phyloP scores from a whole-genome alignment of 805 yeast species.

The Ogataea henricii region DNA sequence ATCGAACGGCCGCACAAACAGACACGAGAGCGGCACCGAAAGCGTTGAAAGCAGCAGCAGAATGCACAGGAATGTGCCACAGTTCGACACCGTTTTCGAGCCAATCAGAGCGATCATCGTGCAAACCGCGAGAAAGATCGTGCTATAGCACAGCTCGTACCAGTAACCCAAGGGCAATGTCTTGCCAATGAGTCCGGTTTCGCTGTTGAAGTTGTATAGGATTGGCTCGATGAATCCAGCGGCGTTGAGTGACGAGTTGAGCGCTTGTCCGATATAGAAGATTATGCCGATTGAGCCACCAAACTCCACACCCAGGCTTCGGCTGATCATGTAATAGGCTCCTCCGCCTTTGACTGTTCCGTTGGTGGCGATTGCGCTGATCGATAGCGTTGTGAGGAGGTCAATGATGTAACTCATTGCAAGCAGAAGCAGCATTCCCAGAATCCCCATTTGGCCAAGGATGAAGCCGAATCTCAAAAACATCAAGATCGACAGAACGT shows the following conservation, averaged over 20 bases:
- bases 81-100: conserved; percentile 74
- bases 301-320: conserved; percentile 95
- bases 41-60: conserved; percentile 69
- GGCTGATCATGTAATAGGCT: conserved; percentile 94
- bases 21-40: conserved; percentile 77
- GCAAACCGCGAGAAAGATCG: conserved; percentile 67
- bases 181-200: conserved; percentile 54
- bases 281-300: conserved; percentile 97
- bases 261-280: conserved; percentile 90
- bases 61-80: conserved; percentile 74
- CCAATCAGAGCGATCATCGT: conserved; percentile 80
- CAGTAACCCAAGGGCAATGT: conserved; percentile 66
- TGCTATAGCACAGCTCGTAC: conserved; percentile 72
- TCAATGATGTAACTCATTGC: conserved; percentile 77
- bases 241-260: conserved; percentile 89
- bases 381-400: conserved; percentile 81
- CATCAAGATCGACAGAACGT: conserved; percentile 92
- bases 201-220: conserved; percentile 70
- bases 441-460: conserved; percentile 89
- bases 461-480: conserved; percentile 94
- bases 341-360: conserved; percentile 99
- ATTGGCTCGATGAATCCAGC: conserved; percentile 95
- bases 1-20: conserved; percentile 65
- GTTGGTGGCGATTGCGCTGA: conserved; percentile 95
- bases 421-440: conserved; percentile 72